Percentiles rank a stretch among this genome's conserved stretches.
These are phyloP conservation scores for Xerocomellus dryophilus DNA, from an alignment of 768 basidiomycete species.

Conservation along the genomic window DNA sequence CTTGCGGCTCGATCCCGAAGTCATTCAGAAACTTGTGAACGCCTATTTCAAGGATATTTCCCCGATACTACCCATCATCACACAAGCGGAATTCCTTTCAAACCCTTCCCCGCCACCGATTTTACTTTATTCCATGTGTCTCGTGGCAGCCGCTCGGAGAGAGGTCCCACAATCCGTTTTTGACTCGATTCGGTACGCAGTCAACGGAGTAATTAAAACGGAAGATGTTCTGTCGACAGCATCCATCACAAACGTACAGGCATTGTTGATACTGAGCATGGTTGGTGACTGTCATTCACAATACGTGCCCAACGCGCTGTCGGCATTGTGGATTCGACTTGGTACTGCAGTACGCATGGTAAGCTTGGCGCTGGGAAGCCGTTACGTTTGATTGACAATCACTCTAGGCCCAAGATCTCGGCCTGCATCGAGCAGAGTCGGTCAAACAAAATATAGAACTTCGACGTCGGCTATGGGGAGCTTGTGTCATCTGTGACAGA, in stretches of 20 bases:
- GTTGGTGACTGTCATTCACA: slow-evolving; percentile 88
- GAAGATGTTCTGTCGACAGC: slow-evolving; percentile 91
- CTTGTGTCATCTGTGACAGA: slow-evolving; percentile 91
- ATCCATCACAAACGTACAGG: slow-evolving; percentile 83
- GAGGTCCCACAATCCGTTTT: slow-evolving; percentile 85
- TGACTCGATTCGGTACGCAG: slow-evolving; percentile 81
- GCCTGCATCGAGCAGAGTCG: slow-evolving; percentile 88
- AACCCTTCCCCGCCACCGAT: slow-evolving; percentile 71
- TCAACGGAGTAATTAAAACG: slow-evolving; percentile 81
- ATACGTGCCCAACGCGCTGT: slow-evolving; percentile 80
- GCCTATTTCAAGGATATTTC: slow-evolving; percentile 88
- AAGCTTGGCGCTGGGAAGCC: slow-evolving; percentile 26
- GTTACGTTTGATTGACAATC: slow-evolving; percentile 15
- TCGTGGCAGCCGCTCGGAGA: slow-evolving; percentile 83
- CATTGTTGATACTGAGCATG: slow-evolving; percentile 82
- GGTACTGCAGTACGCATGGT: slow-evolving; percentile 95
- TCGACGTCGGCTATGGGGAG: slow-evolving; percentile 87
- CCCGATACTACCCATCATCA: slow-evolving; percentile 86
- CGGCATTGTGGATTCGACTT: slow-evolving; percentile 80
- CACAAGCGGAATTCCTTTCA: slow-evolving; percentile 82
- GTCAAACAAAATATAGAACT: slow-evolving; percentile 82
- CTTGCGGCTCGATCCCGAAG: slow-evolving; percentile 70
- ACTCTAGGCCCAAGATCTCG: slow-evolving; percentile 88
- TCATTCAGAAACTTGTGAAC: slow-evolving; percentile 82
- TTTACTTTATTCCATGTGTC: slow-evolving; percentile 90